Evolutionary conservation across 495 filamentous ascomycete genomes (phyloP), one percentile per base, ranked within the genome.

Genomic region (Letharia lupina): DNA sequence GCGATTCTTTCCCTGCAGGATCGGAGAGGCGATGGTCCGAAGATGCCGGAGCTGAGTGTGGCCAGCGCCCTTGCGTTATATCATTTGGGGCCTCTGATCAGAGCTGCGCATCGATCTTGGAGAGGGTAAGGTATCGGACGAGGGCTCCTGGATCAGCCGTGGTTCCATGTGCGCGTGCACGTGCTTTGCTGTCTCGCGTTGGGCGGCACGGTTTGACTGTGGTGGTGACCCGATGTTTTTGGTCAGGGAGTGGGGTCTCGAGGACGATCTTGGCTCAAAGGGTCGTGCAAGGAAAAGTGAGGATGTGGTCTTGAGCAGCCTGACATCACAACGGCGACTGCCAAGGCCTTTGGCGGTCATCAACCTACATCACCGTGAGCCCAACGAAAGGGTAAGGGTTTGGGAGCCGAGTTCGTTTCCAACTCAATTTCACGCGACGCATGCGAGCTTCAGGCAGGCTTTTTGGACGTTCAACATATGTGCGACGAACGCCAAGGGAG

Each of bases 61-160:
- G 71, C 75, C 23, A 71, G 45, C 23, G 73, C 71, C 57, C 62
- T 77, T 61, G 68, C 72, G 8, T 41, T 77, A 1, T 79, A 75
- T 67, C 76, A 79, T 63, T 23, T 73, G 62, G 74, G 67, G 20
- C 74, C 74, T 41, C 23, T 76, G 20, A 35, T 71, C 4, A 68
- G 75, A 68, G 73, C 76, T 45, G 58, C 41, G 31, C 33, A 60
- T 47, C 42, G 65, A 64, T 41, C 61, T 60, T 20, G 56, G 35
- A 64, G 41, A 23, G 41, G 42, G 28, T 44, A 60, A 31, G 39
- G 59, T 8, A 42, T 18, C 28, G 48, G 20, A 45, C 23, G 41
- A 58, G 2, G 33, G n/a, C 18, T 70, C 15, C 56, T 63, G 37
- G 41, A 15, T 20, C 45, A 57, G 39, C 54, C 68, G 33, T 67